Conservation (phyloP, 495 filamentous ascomycete species). For the Penicillium robsamsonii region DNA sequence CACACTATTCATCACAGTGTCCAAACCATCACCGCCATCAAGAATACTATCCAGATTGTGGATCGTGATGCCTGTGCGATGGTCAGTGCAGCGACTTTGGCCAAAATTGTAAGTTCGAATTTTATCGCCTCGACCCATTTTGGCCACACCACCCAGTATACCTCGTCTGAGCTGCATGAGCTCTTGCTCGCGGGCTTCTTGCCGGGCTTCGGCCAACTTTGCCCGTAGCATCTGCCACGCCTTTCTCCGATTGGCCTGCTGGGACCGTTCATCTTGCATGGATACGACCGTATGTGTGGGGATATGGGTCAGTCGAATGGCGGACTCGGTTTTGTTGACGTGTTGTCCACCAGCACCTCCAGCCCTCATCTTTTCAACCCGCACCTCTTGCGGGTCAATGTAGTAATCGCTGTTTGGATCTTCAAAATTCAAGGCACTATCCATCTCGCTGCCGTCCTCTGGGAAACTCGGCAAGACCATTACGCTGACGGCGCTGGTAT, state of each 20-base stretch:
- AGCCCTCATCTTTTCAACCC: constrained; percentile 85
- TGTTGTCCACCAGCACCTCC: constrained; percentile 93
- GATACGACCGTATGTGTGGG: constrained; percentile 81
- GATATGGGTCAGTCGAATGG: constrained; percentile 87
- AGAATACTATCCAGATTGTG: constrained; percentile 82
- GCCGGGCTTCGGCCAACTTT: constrained; percentile 72
- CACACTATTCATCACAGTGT: constrained; percentile 77
- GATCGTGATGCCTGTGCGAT: constrained; percentile 77
- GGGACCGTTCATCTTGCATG: constrained; percentile 92
- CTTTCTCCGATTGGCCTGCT: constrained; percentile 79
- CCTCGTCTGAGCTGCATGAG: constrained; percentile 68
- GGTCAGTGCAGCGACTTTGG: constrained; percentile 92
- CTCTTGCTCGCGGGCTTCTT: constrained; percentile 84
- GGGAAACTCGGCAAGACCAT: constrained; percentile 87
- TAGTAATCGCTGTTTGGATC: constrained; percentile 90
- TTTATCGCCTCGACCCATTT: constrained; percentile 87
- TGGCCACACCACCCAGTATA: constrained; percentile 69
- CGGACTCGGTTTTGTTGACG: constrained; percentile 97
- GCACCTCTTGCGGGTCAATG: constrained; percentile 81
- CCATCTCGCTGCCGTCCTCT: constrained; percentile 47
- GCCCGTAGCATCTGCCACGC: constrained; percentile 86
- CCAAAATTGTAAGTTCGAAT: constrained; percentile 93
- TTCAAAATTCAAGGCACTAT: constrained; percentile 60
- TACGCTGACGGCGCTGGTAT: constrained; percentile 88
- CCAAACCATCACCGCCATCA: constrained; percentile 65